phyloP scores from a whole-genome alignment of 371 early-diverging fungal species.

The Lichtheimia ornata region DNA sequence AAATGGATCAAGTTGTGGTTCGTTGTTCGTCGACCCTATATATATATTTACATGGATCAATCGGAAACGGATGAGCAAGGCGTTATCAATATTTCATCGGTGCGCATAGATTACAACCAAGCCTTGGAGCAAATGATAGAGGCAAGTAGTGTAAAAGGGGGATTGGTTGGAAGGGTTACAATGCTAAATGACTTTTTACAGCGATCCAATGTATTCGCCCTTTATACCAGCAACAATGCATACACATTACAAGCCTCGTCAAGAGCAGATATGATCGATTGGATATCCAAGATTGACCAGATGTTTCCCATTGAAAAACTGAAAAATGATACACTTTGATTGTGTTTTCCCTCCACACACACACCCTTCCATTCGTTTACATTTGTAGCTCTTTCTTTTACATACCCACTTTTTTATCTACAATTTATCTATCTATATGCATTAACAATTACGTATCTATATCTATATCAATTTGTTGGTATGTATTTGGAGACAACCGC shows the following conservation, averaged over 20 bases:
- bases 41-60: conserved; percentile 71
- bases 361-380: neutral
- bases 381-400: neutral
- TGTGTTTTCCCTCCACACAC: neutral
- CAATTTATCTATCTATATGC: too few species aligned
- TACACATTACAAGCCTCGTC: conserved; percentile 72
- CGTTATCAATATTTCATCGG: conserved; percentile 71
- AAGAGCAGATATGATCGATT: conserved; percentile 68
- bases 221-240: conserved; percentile 76
- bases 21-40: conserved; percentile 82
- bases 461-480: too few species aligned
- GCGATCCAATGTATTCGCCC: conserved; percentile 70
- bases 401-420: neutral
- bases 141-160: conserved; percentile 13
- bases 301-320: conserved; percentile 35
- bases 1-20: conserved; percentile 81
- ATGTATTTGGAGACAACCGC: too few species aligned
- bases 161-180: neutral
- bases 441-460: too few species aligned
- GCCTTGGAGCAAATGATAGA: conserved; percentile 53
- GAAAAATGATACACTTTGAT: neutral
- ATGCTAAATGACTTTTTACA: conserved; percentile 17
- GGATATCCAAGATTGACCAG: conserved; percentile 73
- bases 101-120: conserved; percentile 65
- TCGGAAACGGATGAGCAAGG: conserved; percentile 67